These are phyloP conservation scores for Saccharomycopsis malanga DNA, from an alignment of 805 yeast genomes.

Conservation along the genomic window DNA sequence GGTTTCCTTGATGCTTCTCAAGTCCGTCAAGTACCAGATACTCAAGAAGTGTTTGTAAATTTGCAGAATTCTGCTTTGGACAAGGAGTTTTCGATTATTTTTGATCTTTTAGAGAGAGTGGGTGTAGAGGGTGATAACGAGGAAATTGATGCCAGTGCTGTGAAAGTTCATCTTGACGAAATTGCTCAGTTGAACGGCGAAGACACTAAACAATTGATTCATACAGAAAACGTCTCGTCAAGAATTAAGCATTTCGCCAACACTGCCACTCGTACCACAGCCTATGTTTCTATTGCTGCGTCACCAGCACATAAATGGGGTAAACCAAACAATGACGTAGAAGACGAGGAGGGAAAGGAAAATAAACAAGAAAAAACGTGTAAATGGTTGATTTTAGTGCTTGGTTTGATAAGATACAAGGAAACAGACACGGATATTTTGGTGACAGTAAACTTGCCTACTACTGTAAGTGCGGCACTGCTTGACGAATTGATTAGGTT, in stretches of 20 bases:
- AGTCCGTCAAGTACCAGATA: slow-evolving; percentile 81
- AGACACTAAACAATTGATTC: slow-evolving; percentile 28
- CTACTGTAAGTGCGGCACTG: not conserved
- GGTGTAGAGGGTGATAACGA: slow-evolving; percentile 41
- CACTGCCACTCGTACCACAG: not conserved
- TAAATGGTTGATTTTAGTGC: slow-evolving; percentile 41
- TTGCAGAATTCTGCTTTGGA: slow-evolving; percentile 26
- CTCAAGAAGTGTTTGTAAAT: slow-evolving; percentile 82
- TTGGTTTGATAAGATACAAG: slow-evolving; percentile 50
- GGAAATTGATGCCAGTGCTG: slow-evolving; percentile 34
- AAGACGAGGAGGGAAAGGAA: slow-evolving; percentile 22
- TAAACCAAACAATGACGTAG: slow-evolving; percentile 22
- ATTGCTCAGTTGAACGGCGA: slow-evolving; percentile 36
- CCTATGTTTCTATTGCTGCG: slow-evolving; percentile 16
- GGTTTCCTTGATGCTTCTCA: slow-evolving; percentile 69
- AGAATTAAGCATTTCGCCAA: slow-evolving; percentile 6
- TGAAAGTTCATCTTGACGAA: slow-evolving; percentile 50
- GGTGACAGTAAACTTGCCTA: slow-evolving; percentile 52
- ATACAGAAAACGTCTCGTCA: slow-evolving; percentile 22
- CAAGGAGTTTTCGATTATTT: slow-evolving; percentile 30
- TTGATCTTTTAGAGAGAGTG: slow-evolving; percentile 36
- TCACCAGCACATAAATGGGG: slow-evolving; percentile 52
- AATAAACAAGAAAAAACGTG: no score
- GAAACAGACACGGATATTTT: slow-evolving; percentile 54
- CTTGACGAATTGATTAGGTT: not conserved